phyloP scores from a whole-genome alignment of 2,329 filamentous ascomycete genomes.

The Neodidymelliopsis sp. region DNA sequence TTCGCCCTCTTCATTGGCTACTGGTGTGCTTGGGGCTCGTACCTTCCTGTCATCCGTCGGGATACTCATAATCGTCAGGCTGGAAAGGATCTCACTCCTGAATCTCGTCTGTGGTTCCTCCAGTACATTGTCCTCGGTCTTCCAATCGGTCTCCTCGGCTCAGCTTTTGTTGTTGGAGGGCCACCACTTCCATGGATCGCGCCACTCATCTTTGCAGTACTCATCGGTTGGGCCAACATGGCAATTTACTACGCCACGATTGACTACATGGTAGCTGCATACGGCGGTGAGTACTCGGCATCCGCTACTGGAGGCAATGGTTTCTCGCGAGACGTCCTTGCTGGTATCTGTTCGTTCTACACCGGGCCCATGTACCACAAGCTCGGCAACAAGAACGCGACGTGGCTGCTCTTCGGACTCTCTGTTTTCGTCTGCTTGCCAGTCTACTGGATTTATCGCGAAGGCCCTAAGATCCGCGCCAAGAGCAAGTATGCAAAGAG shows the following conservation, averaged over 20 bases:
- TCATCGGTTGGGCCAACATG: conserved; percentile 73
- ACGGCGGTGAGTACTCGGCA: conserved; percentile 72
- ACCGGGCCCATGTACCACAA: conserved; percentile 49
- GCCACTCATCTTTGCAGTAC: conserved; percentile 53
- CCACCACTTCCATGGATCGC: conserved; percentile 72
- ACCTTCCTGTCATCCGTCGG: conserved; percentile 58
- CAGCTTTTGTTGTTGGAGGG: conserved; percentile 64
- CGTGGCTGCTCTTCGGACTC: conserved; percentile 58
- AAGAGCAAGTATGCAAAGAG: conserved; percentile 37
- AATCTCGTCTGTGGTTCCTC: conserved; percentile 70
- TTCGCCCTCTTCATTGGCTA: conserved; percentile 71
- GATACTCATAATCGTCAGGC: conserved; percentile 57
- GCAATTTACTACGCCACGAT: conserved; percentile 79
- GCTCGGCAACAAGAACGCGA: conserved; percentile 33
- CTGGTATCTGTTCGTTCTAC: conserved; percentile 71
- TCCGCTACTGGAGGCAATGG: conserved; percentile 81
- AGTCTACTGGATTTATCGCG: conserved; percentile 64
- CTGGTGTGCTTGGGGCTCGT: conserved; percentile 65
- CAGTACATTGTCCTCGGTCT: conserved; percentile 67
- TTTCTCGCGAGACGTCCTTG: conserved; percentile 76
- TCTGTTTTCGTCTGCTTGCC: conserved; percentile 59
- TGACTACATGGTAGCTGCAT: conserved; percentile 79
- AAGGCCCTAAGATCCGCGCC: conserved; percentile 61
- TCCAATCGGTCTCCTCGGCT: conserved; percentile 72
- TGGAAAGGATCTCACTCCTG: conserved; percentile 62